Conservation (phyloP, 2,329 filamentous ascomycete genomes). For the Claviceps sp. region DNA sequence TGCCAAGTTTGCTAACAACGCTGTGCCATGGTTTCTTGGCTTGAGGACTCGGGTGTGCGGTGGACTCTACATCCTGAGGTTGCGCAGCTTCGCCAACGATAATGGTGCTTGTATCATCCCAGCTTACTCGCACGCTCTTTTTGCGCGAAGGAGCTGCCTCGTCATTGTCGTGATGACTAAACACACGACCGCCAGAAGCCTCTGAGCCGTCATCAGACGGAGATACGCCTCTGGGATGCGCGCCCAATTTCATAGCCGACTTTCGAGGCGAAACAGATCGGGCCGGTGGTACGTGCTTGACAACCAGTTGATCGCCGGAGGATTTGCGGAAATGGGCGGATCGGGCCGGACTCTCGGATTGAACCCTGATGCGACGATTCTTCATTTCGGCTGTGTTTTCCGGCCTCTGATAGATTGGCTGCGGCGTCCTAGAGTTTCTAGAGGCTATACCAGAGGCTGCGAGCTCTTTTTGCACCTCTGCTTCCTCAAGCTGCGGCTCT, state of each 20-base stretch:
- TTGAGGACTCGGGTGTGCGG: slow-evolving; percentile 23
- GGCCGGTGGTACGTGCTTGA: slow-evolving; percentile 55
- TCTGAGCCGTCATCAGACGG: slow-evolving; percentile 37
- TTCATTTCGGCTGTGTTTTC: slow-evolving; percentile 7
- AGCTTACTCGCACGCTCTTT: slow-evolving; percentile 64
- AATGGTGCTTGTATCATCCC: slow-evolving; percentile 51
- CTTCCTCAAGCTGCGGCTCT: slow-evolving; percentile 27
- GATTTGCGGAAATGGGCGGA: slow-evolving; percentile 53
- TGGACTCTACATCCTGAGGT: slow-evolving; percentile 24
- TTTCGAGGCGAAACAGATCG: slow-evolving; percentile 65
- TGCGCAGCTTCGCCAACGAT: slow-evolving; percentile 36
- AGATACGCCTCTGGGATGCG: slow-evolving; percentile 38
- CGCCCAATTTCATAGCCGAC: slow-evolving; percentile 55
- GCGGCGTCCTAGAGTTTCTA: not conserved
- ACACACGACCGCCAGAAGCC: slow-evolving; percentile 18
- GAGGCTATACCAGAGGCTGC: slow-evolving; percentile 21
- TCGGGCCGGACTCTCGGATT: slow-evolving; percentile 49
- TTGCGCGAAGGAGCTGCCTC: slow-evolving; percentile 34
- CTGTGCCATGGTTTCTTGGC: slow-evolving; percentile 37
- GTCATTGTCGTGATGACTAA: slow-evolving; percentile 17
- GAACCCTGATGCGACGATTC: slow-evolving; percentile 21
- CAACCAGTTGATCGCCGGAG: slow-evolving; percentile 34
- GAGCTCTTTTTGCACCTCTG: slow-evolving; percentile 10
- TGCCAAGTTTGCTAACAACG: slow-evolving; percentile 32
- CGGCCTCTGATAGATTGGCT: not conserved